Evolutionary conservation across 805 yeast genomes (phyloP).

Genomic region (Priceomyces melissophilus): DNA sequence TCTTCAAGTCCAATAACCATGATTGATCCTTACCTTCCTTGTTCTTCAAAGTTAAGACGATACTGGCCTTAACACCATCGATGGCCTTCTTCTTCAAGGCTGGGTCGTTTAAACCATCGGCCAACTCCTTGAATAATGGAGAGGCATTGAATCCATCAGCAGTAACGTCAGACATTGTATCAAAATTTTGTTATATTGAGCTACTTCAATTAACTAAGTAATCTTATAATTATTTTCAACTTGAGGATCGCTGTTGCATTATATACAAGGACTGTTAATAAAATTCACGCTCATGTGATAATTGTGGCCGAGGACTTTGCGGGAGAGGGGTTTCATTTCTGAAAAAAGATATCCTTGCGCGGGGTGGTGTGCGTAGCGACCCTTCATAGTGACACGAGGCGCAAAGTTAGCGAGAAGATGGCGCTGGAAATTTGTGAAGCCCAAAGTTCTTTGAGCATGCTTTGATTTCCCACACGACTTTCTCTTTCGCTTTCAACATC

Average conservation of each 20-base stretch:
- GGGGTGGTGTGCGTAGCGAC: too few species aligned
- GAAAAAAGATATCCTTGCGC: background rate
- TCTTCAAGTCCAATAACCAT: slow-evolving; percentile 69
- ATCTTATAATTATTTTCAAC: too few species aligned
- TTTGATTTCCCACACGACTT: too few species aligned
- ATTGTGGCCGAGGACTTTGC: background rate
- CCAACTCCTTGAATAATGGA: slow-evolving; percentile 37
- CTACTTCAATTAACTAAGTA: too few species aligned
- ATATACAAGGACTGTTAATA: background rate
- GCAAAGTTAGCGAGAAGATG: too few species aligned
- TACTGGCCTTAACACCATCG: slow-evolving; percentile 53
- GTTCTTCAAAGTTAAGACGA: slow-evolving; percentile 66
- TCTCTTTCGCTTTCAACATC: too few species aligned
- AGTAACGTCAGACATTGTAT: slow-evolving; percentile 20
- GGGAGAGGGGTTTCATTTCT: slow-evolving; percentile 1
- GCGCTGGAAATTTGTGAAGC: too few species aligned
- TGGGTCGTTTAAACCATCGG: slow-evolving; percentile 35
- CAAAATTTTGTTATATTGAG: background rate
- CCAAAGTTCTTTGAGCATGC: too few species aligned
- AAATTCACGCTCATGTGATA: slow-evolving; percentile 1
- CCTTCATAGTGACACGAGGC: too few species aligned
- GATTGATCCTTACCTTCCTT: slow-evolving; percentile 54
- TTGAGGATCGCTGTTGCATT: too few species aligned
- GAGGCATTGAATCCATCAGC: slow-evolving; percentile 45
- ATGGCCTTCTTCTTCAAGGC: slow-evolving; percentile 37